Conservation (phyloP, 345 rosid genomes). For the Litchi chinensis region DNA sequence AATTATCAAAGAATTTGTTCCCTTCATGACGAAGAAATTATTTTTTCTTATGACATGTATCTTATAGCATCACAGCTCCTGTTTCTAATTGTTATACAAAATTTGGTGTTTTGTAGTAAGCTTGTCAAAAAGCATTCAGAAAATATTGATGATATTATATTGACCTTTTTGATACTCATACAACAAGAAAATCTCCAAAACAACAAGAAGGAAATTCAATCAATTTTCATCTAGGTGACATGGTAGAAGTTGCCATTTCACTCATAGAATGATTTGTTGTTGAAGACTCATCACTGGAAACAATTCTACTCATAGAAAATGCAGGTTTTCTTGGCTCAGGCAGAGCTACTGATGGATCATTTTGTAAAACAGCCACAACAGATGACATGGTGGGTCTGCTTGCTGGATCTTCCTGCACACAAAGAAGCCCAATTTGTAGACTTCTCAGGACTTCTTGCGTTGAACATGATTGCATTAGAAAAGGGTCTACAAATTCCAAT, state of each 20-base stretch:
- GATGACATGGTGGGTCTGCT: conserved; percentile 57
- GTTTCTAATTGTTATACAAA: too few relatives aligned
- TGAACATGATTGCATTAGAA: conserved; percentile 31
- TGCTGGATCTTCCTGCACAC: conserved; percentile 50
- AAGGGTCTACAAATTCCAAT: conserved; percentile 39
- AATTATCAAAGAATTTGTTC: too few relatives aligned
- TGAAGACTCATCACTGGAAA: background rate
- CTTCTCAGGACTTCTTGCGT: conserved; percentile 36
- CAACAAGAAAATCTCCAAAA: background rate
- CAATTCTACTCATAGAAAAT: conserved; percentile 18
- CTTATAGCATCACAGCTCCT: too few relatives aligned
- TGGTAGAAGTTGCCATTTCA: conserved; percentile 9
- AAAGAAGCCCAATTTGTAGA: conserved; percentile 48
- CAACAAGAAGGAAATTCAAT: background rate
- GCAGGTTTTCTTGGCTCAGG: conserved; percentile 32
- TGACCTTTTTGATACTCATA: too few relatives aligned
- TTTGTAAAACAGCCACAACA: conserved; percentile 38
- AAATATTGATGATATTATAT: too few relatives aligned
- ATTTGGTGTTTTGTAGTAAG: too few relatives aligned
- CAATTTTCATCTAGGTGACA: conserved; percentile 18
- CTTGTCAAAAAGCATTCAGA: too few relatives aligned
- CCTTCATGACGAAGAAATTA: too few relatives aligned
- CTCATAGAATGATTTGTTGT: conserved; percentile 2
- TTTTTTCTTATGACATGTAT: too few relatives aligned
- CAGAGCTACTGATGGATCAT: conserved; percentile 23